Evolutionary conservation across 768 basidiomycete species (phyloP).

Genomic region (Boletellus ananas): DNA sequence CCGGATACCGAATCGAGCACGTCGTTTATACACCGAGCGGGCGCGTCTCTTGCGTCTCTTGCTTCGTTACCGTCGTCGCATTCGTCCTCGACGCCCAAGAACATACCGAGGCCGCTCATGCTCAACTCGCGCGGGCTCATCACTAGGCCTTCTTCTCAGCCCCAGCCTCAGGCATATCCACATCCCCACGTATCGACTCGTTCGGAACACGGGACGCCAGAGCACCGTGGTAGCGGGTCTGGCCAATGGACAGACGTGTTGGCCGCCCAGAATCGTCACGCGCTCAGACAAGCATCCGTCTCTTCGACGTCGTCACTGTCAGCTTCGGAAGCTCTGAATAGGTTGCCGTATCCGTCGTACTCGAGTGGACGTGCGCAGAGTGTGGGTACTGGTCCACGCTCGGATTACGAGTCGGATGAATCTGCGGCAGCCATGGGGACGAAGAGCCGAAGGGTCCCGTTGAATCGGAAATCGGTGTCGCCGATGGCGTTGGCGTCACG

Average conservation of each 20-base stretch:
- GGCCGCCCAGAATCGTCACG: constrained; percentile 32
- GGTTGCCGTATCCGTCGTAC: constrained; percentile 26
- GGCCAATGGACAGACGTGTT: constrained; percentile 50
- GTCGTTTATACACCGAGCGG: constrained; percentile 37
- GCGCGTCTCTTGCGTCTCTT: constrained; percentile 41
- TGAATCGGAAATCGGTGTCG: constrained; percentile 66
- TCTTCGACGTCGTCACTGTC: constrained; percentile 66
- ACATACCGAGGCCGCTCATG: constrained; percentile 63
- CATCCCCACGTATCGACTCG: constrained; percentile 17
- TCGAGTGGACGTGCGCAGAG: constrained; percentile 9
- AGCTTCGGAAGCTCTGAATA: constrained; percentile 46
- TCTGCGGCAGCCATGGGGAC: background rate
- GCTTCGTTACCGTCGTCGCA: constrained; percentile 36
- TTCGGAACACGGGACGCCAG: constrained; percentile 36
- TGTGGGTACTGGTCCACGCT: constrained; percentile 30
- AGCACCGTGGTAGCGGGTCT: constrained; percentile 16
- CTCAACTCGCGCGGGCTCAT: constrained; percentile 51
- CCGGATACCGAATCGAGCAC: constrained; percentile 14
- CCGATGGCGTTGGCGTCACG: constrained; percentile 63
- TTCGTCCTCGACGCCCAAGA: constrained; percentile 38
- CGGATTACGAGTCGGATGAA: constrained; percentile 58
- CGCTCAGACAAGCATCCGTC: constrained; percentile 49
- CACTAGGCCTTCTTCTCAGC: constrained; percentile 15
- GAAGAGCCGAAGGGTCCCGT: constrained; percentile 53
- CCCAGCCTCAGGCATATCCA: constrained; percentile 22